Percentiles rank a stretch among this genome's conserved stretches.
These are phyloP conservation scores for Naganishia antarctica DNA, from an alignment of 768 basidiomycete genomes.

Conservation along the genomic window DNA sequence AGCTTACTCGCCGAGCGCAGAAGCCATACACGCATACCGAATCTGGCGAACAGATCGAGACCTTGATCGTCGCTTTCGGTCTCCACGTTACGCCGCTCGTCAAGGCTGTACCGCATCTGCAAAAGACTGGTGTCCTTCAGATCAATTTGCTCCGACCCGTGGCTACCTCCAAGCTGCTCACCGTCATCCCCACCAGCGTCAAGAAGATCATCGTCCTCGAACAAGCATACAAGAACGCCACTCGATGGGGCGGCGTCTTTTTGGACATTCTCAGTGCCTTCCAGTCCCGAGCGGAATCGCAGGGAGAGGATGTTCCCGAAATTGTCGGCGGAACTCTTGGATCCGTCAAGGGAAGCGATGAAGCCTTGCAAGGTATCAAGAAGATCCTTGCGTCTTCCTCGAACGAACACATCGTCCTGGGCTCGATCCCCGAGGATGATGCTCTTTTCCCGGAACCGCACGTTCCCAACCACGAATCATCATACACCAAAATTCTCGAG, in stretches of 20 bases:
- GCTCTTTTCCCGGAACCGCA: conserved; percentile 52
- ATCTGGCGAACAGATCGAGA: conserved; percentile 52
- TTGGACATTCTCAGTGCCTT: conserved; percentile 72
- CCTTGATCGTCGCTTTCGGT: conserved; percentile 69
- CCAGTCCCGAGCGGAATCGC: conserved; percentile 57
- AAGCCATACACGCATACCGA: conserved; percentile 54
- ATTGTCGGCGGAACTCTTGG: conserved; percentile 66
- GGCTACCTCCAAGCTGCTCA: conserved; percentile 57
- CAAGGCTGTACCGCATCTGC: conserved; percentile 43
- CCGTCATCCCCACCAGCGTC: conserved; percentile 60
- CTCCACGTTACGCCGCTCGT: conserved; percentile 57
- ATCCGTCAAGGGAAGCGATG: conserved; percentile 42
- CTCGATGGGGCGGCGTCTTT: conserved; percentile 81
- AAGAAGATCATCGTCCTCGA: conserved; percentile 74
- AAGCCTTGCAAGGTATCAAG: conserved; percentile 46
- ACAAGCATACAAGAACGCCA: conserved; percentile 68
- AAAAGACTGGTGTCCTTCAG: conserved; percentile 36
- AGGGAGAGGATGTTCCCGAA: conserved; percentile 51
- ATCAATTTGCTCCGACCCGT: conserved; percentile 69
- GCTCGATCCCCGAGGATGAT: conserved; percentile 42
- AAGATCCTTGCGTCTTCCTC: conserved; percentile 49
- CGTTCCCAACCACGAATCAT: conserved; percentile 82
- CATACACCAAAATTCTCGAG: conserved; percentile 81
- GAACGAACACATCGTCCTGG: conserved; percentile 54
- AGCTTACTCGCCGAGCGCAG: conserved; percentile 61